Evolutionary conservation across 2,329 filamentous ascomycete genomes (phyloP), one percentile per base, ranked within the genome.

Genomic region (Monosporascus sp.): DNA sequence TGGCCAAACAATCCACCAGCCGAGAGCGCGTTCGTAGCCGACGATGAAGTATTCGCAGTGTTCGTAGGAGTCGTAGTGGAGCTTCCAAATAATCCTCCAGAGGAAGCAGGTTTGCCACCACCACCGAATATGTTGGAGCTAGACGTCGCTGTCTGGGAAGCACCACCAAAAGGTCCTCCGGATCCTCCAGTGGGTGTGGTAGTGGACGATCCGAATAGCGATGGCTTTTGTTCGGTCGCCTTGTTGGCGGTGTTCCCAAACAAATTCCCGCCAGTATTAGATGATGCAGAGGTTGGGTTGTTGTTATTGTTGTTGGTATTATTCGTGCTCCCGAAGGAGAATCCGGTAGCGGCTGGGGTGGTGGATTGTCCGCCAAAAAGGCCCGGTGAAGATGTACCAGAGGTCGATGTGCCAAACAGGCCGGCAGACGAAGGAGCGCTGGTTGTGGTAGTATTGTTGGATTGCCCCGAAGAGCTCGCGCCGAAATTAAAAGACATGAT

Each of bases 251-350:
- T 38, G 50, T 60, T 65, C 38, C 70, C 68, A 58, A 75, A 74
- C n/a, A 74, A 51, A 48, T 65, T 53, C 18, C 60, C 57, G 38
- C 54, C 41, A 14, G 60, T 2, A 47, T 60, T 52, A 48, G 54
- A 53, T 8, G 61, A 52, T 3, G 66, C 53, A 49, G 62, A 34
- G 39, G 64, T 47, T 18, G 61, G 50, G 15, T 57, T 54, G 25
- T 56, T 56, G 45, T 52, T 62, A 31, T 45, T 51, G n/a, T 56
- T 54, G 24, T 56, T 57, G 42, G 49, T 41, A 20, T 41, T 41
- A 31, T 31, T 31, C 9, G 27, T 31, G 38, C 17, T n/a, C 17
- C 70, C 71, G 55, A 80, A 80, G 9, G 71, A 70, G 61, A 79
- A 77, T 8, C 58, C 54, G 24, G 74, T 60, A 24, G 68, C 57